Evolutionary conservation across 805 yeast genomes (phyloP).

Genomic region (Monosporozyma aerobia): DNA sequence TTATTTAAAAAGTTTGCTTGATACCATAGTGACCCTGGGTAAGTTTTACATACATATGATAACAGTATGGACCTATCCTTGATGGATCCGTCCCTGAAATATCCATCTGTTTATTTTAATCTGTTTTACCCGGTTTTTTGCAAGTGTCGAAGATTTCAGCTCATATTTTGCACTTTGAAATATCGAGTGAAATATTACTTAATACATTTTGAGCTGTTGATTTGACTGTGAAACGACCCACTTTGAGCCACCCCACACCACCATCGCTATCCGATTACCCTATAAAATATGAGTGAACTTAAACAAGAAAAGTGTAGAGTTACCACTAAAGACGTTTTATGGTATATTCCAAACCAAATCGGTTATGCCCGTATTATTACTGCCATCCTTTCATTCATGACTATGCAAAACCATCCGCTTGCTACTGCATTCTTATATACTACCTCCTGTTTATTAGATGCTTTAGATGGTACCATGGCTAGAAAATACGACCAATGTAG

Average conservation of each 20-base stretch:
- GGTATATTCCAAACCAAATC: constrained; percentile 83
- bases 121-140: neutral
- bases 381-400: constrained; percentile 66
- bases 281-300: neutral
- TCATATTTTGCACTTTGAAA: neutral
- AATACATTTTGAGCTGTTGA: neutral
- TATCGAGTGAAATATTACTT: neutral
- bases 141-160: neutral
- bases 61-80: too few relatives aligned
- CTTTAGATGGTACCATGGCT: constrained; percentile 94
- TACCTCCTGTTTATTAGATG: constrained; percentile 85
- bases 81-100: neutral
- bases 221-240: neutral
- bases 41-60: too few relatives aligned
- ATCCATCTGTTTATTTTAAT: neutral
- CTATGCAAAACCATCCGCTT: constrained; percentile 79
- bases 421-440: constrained; percentile 71
- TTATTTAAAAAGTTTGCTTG: neutral
- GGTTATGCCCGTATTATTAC: constrained; percentile 82
- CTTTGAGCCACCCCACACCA: neutral
- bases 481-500: constrained; percentile 83
- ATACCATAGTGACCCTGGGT: neutral
- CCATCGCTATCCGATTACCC: neutral
- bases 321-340: constrained; percentile 50
- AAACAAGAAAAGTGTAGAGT: constrained; percentile 6